Conservation (phyloP, 1,139 yeast species). For the Taphrina flavorubra region DNA sequence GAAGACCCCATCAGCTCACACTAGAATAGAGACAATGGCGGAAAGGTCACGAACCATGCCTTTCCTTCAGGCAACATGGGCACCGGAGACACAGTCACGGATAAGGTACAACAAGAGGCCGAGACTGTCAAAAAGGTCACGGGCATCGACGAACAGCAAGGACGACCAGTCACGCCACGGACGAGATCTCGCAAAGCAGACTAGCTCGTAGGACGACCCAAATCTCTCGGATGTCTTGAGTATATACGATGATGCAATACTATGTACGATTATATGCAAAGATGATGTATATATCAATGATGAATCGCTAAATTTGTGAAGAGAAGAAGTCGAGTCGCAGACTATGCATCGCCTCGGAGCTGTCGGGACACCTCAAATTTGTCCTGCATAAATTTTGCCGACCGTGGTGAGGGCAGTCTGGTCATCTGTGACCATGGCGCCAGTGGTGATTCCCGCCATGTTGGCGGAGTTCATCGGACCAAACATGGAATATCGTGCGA, state of each 20-base stretch:
- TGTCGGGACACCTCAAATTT: not conserved
- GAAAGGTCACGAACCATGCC: constrained; percentile 31
- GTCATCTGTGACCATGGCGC: constrained; percentile 30
- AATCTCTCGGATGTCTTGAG: not conserved
- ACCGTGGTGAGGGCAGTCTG: constrained; percentile 16
- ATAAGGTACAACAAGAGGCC: not conserved
- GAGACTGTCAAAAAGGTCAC: not conserved
- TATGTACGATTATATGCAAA: constrained; percentile 6
- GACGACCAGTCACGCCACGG: constrained; percentile 11
- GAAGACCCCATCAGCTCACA: too few species aligned
- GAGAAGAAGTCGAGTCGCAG: too few species aligned
- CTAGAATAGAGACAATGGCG: constrained; percentile 12
- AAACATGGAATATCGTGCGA: constrained; percentile 40
- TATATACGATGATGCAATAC: not conserved
- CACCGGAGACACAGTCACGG: constrained; percentile 9
- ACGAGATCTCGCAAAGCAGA: constrained; percentile 30
- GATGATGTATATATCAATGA: not conserved
- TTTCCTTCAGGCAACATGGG: constrained; percentile 38
- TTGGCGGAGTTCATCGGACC: constrained; percentile 38
- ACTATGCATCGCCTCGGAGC: too few species aligned
- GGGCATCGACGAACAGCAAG: not conserved
- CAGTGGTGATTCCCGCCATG: constrained; percentile 34
- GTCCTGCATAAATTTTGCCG: constrained; percentile 31
- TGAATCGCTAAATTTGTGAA: too few species aligned
- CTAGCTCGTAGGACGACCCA: not conserved